A percentile compares a stretch with the other conserved stretches of the same genome.
Evolutionary conservation across 2,329 filamentous ascomycete species (phyloP).

Genomic region (Cryphonectria radicalis): DNA sequence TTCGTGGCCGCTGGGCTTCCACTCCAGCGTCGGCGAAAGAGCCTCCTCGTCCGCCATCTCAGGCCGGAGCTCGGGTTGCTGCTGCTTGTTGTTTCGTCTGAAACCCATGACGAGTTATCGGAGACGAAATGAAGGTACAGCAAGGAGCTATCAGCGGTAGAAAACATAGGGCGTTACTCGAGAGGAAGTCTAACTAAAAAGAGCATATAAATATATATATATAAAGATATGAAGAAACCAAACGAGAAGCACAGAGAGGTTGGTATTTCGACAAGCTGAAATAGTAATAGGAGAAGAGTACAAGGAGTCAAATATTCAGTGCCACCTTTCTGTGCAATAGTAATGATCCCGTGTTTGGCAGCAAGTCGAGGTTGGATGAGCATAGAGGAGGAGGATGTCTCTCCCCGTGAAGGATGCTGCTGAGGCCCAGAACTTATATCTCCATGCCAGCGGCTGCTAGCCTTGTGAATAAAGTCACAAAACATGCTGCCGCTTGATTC

Average conservation of each 20-base stretch:
- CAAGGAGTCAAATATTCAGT: neutral
- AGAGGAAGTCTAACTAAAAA: no score
- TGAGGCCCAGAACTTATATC: neutral
- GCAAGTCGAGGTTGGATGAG: neutral
- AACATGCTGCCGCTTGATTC: neutral
- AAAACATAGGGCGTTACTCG: constrained; percentile 24
- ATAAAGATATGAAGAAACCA: no score
- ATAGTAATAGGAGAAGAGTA: neutral
- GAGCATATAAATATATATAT: neutral
- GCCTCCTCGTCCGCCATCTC: constrained; percentile 30
- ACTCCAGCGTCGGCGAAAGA: constrained; percentile 27
- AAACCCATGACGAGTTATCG: constrained; percentile 27
- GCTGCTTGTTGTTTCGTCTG: constrained; percentile 20
- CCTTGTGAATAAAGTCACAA: neutral
- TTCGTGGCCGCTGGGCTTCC: constrained; percentile 32
- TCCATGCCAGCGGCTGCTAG: neutral
- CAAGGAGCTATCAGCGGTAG: constrained; percentile 25
- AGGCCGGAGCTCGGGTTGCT: constrained; percentile 16
- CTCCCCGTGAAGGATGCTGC: neutral
- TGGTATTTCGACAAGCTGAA: neutral
- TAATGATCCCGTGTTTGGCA: no score
- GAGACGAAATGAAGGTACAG: constrained; percentile 27
- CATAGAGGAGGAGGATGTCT: neutral
- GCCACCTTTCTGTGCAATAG: neutral
- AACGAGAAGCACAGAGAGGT: neutral